These are phyloP conservation scores for Ogataea hybrid DNA, from an alignment of 1,139 yeast species.

Conservation along the genomic window DNA sequence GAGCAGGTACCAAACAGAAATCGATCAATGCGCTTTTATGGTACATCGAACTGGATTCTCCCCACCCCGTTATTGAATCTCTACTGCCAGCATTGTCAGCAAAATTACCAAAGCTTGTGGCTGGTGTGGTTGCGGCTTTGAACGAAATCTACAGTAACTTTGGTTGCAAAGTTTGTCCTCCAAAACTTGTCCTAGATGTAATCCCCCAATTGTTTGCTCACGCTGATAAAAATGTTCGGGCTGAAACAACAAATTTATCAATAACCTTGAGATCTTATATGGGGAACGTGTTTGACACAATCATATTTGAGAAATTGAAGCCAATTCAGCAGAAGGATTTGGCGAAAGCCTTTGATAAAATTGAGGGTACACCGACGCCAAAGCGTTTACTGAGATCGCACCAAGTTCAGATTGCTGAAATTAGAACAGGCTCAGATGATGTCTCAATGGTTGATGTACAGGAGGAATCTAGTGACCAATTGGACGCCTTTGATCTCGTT, in stretches of 20 bases:
- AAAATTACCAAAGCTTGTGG: slow-evolving; percentile 75
- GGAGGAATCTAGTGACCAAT: not conserved
- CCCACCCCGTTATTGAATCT: slow-evolving; percentile 66
- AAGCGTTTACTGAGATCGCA: slow-evolving; percentile 49
- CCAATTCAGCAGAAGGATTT: slow-evolving; percentile 93
- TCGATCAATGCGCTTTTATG: slow-evolving; percentile 61
- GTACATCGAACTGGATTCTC: slow-evolving; percentile 64
- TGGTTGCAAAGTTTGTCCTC: slow-evolving; percentile 69
- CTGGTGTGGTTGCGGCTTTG: slow-evolving; percentile 62
- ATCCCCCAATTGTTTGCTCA: slow-evolving; percentile 76
- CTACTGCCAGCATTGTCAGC: slow-evolving; percentile 61
- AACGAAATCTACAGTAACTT: slow-evolving; percentile 56
- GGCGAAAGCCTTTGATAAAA: slow-evolving; percentile 60
- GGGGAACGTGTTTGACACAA: slow-evolving; percentile 60
- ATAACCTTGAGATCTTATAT: slow-evolving; percentile 76
- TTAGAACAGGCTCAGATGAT: slow-evolving; percentile 22
- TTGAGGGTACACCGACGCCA: slow-evolving; percentile 50
- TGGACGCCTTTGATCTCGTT: slow-evolving; percentile 55
- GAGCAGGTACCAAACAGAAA: slow-evolving; percentile 71
- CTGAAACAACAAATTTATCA: slow-evolving; percentile 69
- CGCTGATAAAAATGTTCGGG: slow-evolving; percentile 84
- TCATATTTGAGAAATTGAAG: slow-evolving; percentile 70
- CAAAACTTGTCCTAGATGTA: slow-evolving; percentile 56
- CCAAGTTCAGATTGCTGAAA: slow-evolving; percentile 19
- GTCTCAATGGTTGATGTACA: slow-evolving; percentile 29